These are phyloP conservation scores for Penicillium sclerotiorum DNA, from an alignment of 2,329 filamentous ascomycete species.

Conservation along the genomic window DNA sequence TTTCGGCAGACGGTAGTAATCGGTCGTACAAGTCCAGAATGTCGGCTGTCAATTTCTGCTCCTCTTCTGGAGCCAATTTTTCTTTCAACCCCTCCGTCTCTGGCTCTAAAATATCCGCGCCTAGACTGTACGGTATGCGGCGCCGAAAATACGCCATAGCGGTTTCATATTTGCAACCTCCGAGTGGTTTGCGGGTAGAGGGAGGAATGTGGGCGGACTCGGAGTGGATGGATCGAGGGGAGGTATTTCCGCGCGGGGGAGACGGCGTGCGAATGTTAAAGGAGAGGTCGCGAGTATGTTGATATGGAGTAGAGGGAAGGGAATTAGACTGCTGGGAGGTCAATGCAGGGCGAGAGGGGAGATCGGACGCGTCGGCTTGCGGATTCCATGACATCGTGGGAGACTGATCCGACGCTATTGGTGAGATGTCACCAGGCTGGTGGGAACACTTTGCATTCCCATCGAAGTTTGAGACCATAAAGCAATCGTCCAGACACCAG, in stretches of 20 bases:
- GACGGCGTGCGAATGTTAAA: constrained; percentile 80
- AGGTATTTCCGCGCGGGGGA: constrained; percentile 75
- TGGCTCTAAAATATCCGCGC: constrained; percentile 75
- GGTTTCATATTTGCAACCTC: constrained; percentile 85
- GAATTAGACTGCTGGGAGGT: constrained; percentile 76
- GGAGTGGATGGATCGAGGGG: constrained; percentile 85
- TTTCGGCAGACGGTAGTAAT: constrained; percentile 78
- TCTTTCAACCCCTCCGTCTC: constrained; percentile 70
- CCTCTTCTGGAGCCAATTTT: constrained; percentile 70
- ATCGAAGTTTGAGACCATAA: constrained; percentile 46
- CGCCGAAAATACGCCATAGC: constrained; percentile 77
- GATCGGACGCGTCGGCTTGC: constrained; percentile 38
- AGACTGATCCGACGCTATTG: constrained; percentile 44
- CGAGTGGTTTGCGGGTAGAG: constrained; percentile 66
- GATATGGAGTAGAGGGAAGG: constrained; percentile 89
- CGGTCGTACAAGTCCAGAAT: constrained; percentile 83
- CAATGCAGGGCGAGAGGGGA: constrained; percentile 52
- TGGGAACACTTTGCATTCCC: constrained; percentile 45
- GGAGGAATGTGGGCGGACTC: constrained; percentile 78
- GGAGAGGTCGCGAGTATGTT: constrained; percentile 80
- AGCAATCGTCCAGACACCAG: constrained; percentile 30
- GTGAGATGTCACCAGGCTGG: constrained; percentile 45
- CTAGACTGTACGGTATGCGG: constrained; percentile 88
- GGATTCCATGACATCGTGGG: constrained; percentile 47
- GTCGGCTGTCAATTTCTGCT: constrained; percentile 73